Evolutionary conservation across 2,329 filamentous ascomycete genomes (phyloP).

Genomic region (Teratosphaeria pseudoeucalypti): DNA sequence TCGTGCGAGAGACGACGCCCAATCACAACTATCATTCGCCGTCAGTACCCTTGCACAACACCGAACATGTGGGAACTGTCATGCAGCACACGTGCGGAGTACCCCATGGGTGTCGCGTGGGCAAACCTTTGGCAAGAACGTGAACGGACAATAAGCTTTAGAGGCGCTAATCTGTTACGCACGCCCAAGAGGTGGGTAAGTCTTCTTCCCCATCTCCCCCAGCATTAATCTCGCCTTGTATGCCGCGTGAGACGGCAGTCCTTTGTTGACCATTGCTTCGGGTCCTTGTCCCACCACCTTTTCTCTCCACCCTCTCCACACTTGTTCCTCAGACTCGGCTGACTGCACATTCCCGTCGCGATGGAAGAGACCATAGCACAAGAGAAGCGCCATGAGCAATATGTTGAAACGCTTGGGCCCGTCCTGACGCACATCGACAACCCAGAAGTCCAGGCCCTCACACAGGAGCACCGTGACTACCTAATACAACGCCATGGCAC

Average conservation of each 20-base stretch:
- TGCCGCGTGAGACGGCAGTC: neutral
- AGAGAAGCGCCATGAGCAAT: neutral
- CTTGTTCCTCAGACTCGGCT: neutral
- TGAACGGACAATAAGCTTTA: neutral
- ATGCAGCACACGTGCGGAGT: neutral
- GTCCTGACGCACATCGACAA: constrained; percentile 2
- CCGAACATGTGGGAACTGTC: neutral
- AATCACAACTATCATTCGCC: neutral
- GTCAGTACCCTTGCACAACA: neutral
- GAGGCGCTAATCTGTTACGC: neutral
- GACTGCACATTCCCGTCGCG: neutral
- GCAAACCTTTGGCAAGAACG: neutral
- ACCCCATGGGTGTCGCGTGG: neutral
- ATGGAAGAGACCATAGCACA: constrained; percentile 1
- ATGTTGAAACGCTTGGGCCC: neutral
- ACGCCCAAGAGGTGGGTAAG: neutral
- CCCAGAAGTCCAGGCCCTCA: constrained; percentile 19
- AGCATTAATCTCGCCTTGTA: neutral
- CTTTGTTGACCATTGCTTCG: neutral
- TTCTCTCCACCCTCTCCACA: neutral
- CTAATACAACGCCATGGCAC: constrained; percentile 42
- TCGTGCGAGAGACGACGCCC: neutral
- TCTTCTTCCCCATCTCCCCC: neutral
- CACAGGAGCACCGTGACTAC: constrained; percentile 36
- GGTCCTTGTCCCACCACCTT: neutral